phyloP scores from a whole-genome alignment of 2,329 filamentous ascomycete species.

The Ceratocystis albifundus region DNA sequence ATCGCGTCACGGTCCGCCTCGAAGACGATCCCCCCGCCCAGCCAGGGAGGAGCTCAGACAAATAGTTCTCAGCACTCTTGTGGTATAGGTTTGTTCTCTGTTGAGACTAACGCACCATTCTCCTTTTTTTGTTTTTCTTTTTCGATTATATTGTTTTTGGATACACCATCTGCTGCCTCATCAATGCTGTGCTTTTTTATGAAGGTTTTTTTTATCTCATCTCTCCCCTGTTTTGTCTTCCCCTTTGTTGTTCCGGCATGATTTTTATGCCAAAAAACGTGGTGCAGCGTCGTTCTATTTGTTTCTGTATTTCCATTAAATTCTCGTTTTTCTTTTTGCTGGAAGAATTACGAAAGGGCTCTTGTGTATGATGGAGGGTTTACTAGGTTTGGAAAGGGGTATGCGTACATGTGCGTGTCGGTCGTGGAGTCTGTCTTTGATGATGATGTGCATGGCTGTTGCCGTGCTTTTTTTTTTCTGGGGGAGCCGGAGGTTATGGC shows the following conservation, averaged over 20 bases:
- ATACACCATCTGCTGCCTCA: neutral
- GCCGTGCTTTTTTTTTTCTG: neutral
- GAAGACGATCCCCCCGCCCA: constrained; percentile 26
- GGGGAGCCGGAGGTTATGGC: no score
- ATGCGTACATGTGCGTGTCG: neutral
- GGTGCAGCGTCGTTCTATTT: constrained; percentile 7
- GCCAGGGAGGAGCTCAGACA: constrained; percentile 21
- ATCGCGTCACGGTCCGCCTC: constrained; percentile 52
- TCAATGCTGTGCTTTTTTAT: neutral
- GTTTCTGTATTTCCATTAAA: neutral
- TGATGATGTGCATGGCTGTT: neutral
- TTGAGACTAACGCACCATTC: neutral
- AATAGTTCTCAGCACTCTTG: constrained; percentile 9
- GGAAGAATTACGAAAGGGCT: neutral
- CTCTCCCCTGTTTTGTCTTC: neutral
- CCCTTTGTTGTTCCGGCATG: neutral
- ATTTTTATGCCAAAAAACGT: neutral
- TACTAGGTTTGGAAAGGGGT: neutral
- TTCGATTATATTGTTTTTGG: neutral
- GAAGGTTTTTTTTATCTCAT: neutral
- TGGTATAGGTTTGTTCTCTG: neutral
- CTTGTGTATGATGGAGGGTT: neutral
- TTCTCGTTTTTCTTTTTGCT: neutral
- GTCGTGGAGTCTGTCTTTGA: neutral
- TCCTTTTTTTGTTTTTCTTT: neutral